Base-by-base conservation (phyloP, 164 flowering plant genomes). In the Umbellularia californica region DNA sequence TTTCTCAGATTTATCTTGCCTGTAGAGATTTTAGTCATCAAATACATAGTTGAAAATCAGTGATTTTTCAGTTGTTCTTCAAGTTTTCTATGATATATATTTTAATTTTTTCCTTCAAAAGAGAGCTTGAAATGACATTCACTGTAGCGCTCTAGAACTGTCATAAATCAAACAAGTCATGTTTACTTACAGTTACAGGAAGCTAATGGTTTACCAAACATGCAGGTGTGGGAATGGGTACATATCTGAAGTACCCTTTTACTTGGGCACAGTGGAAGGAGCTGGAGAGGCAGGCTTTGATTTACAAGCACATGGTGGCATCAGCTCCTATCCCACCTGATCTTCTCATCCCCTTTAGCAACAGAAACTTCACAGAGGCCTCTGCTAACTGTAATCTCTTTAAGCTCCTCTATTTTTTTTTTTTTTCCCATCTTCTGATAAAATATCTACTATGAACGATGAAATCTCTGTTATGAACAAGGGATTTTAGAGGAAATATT, bases 241-340 rank as follows among this genome's bases (percentile, higher is more conserved):
- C 78, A 60, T 69, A 74, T 70, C n/a, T 78, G 74, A 83, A 83
- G 71, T 79, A 69, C 77, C 88, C 90, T 63, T 90, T 91, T 77
- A 90, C 93, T 17, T 24, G 74, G 24, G 83, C 88, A 19, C 96
- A 91, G 81, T 79, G 89, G 90, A 83, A 82, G 73, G 96, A 91
- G 78, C 84, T 91, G 71, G 90, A 91, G 75, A 82, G 88, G 72
- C 96, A 91, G 74, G 87, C 88, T 15, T 75, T 84, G 82, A 87
- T 91, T 67, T 90, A 79, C 83, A 90, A 86, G 82, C 81, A 84
- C 86, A 86, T 91, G 86, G 82, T 83, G 83, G 84, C 87, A 47
- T 86, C 90, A 72, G 77, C 79, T 19, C 94, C 97, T 72, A 84
- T 91, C 33, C 96, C 93, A 74, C 79, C 88, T 70, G 79, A 87